These are phyloP conservation scores for Fusarium tuaranense DNA, from an alignment of 2,329 filamentous ascomycete species.

Conservation along the genomic window DNA sequence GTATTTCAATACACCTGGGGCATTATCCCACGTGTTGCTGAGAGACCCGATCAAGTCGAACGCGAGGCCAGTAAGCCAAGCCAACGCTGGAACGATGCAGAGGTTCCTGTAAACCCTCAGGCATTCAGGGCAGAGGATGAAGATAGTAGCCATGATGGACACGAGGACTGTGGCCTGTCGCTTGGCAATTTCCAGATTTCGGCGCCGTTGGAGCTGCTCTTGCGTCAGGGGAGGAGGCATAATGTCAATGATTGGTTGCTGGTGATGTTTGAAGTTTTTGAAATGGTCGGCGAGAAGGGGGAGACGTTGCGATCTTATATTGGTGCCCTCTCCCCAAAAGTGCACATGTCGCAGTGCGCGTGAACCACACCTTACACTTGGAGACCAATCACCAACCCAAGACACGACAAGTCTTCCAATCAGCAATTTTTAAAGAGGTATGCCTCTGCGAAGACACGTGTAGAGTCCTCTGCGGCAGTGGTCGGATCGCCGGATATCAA, in stretches of 20 bases:
- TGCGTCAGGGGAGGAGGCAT: conserved; percentile 7
- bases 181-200: conserved; percentile 16
- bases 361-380: background rate
- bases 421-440: conserved; percentile 2
- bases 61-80: conserved; percentile 9
- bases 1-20: conserved; percentile 20
- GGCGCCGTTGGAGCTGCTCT: conserved; percentile 5
- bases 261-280: fast-evolving
- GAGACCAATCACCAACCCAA: conserved; percentile 2
- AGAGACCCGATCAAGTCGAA: conserved; percentile 18
- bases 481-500: too few relatives aligned
- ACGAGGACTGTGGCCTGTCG: conserved; percentile 22
- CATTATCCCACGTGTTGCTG: conserved; percentile 23
- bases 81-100: conserved; percentile 12
- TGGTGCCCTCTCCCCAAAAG: conserved; percentile 4
- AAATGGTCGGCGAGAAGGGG: background rate
- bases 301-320: background rate
- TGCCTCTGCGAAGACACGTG: conserved; percentile 24
- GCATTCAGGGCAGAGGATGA: conserved; percentile 17
- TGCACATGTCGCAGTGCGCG: background rate
- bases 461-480: background rate
- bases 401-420: conserved; percentile 18
- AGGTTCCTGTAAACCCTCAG: conserved; percentile 25
- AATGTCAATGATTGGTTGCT: background rate
- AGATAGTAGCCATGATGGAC: conserved; percentile 6